A percentile compares a stretch with the other conserved stretches of the same genome.
Evolutionary conservation across 2,329 filamentous ascomycete species (phyloP).

Genomic region (Fusarium siculi): DNA sequence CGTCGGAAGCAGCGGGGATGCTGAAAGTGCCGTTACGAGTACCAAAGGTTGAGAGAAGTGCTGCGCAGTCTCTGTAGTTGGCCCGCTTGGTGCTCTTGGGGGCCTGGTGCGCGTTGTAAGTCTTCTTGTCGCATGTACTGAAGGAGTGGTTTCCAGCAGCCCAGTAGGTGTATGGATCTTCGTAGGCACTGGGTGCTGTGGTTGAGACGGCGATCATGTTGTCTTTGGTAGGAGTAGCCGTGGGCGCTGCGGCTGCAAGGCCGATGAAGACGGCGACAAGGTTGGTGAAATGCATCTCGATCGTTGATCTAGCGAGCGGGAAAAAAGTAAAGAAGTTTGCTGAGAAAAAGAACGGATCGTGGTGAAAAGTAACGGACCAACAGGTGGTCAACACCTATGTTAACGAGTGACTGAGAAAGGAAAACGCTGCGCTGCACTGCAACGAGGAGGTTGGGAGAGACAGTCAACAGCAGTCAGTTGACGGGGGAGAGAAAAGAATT

Average conservation of each 20-base stretch:
- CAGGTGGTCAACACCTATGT: constrained; percentile 32
- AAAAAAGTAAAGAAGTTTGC: neutral
- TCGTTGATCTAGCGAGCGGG: neutral
- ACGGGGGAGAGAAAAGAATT: neutral
- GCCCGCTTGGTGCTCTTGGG: constrained; percentile 37
- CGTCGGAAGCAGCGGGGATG: constrained; percentile 29
- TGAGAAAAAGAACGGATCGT: constrained; percentile 2
- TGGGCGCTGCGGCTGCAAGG: constrained; percentile 31
- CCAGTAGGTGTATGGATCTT: constrained; percentile 40
- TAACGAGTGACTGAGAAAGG: constrained; percentile 36
- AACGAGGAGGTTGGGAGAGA: constrained; percentile 3
- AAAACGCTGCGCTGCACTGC: constrained; percentile 23
- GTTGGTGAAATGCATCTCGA: constrained; percentile 29
- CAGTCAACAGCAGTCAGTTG: neutral
- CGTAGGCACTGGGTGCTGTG: constrained; percentile 1
- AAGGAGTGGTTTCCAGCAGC: constrained; percentile 35
- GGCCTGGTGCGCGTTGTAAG: constrained; percentile 33
- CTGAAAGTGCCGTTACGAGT: constrained; percentile 47
- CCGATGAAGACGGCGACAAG: constrained; percentile 19
- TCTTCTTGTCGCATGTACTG: constrained; percentile 43
- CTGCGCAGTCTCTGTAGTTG: constrained; percentile 47
- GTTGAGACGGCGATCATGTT: constrained; percentile 36
- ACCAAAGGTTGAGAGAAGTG: constrained; percentile 46
- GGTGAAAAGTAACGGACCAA: constrained; percentile 22
- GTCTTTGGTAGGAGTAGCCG: constrained; percentile 1